Conservation (phyloP, 2,329 filamentous ascomycete species). For the Cyphellophora attinorum region DNA sequence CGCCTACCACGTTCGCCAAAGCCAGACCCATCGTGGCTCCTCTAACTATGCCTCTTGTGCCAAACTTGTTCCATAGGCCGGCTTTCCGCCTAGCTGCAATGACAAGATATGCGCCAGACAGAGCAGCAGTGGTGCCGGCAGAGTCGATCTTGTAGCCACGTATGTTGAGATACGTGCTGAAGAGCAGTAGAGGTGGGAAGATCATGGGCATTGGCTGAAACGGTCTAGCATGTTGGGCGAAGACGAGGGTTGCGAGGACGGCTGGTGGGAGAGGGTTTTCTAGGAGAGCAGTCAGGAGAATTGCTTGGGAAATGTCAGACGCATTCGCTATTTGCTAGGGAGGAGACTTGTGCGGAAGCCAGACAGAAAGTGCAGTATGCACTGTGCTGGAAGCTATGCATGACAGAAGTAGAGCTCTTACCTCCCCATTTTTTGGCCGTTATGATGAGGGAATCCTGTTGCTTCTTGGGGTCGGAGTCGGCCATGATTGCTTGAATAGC, state of each 20-base stretch:
- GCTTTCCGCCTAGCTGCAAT: conserved; percentile 49
- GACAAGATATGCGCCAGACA: conserved; percentile 57
- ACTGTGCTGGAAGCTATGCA: conserved; percentile 3
- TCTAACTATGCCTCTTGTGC: conserved; percentile 33
- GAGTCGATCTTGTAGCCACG: conserved; percentile 53
- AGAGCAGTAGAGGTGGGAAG: conserved; percentile 57
- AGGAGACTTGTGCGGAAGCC: conserved; percentile 10
- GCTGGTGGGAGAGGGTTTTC: conserved; percentile 57
- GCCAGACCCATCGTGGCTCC: conserved; percentile 37
- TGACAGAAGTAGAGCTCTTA: conserved; percentile 5
- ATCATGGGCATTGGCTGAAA: conserved; percentile 57
- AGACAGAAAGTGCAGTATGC: conserved; percentile 11
- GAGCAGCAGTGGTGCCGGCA: conserved; percentile 54
- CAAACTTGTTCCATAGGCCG: conserved; percentile 34
- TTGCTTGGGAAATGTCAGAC: conserved; percentile 13
- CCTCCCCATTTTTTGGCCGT: conserved; percentile 20
- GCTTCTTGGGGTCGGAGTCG: conserved; percentile 8
- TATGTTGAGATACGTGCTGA: conserved; percentile 57
- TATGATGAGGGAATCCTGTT: conserved; percentile 13
- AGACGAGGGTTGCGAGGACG: conserved; percentile 55
- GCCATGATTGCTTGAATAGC: too few species aligned
- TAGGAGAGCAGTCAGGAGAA: conserved; percentile 24
- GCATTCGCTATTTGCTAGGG: not conserved
- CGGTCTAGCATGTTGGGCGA: conserved; percentile 57
- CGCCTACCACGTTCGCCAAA: conserved; percentile 35